Conservation (phyloP, 148 eudicot species). For the Polygonum aviculare region DNA sequence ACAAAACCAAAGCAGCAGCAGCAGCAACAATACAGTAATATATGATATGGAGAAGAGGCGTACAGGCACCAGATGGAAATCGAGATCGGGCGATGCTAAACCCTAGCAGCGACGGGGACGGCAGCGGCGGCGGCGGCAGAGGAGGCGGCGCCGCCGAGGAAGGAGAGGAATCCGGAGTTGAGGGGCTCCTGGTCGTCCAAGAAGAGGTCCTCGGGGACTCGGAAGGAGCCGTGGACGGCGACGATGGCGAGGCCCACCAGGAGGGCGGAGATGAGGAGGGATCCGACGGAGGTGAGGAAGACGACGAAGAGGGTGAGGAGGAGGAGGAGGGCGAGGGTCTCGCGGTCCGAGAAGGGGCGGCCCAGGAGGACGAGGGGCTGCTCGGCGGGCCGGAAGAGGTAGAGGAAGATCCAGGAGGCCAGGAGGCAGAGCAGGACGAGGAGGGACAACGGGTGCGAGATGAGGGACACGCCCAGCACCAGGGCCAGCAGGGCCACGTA, state of each 20-base stretch:
- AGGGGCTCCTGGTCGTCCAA: slow-evolving; percentile 31
- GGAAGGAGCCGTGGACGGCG: slow-evolving; percentile 43
- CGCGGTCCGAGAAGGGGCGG: slow-evolving; percentile 41
- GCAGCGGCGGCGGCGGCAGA: slow-evolving; percentile 4
- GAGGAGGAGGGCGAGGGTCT: slow-evolving; percentile 31
- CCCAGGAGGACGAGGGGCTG: slow-evolving; percentile 33
- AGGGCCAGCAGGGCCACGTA: slow-evolving; percentile 32
- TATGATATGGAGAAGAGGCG: background rate
- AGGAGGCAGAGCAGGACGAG: slow-evolving; percentile 30
- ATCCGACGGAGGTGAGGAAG: slow-evolving; percentile 55
- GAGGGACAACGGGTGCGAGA: slow-evolving; percentile 53
- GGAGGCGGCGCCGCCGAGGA: slow-evolving; percentile 10
- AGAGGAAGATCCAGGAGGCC: slow-evolving; percentile 54
- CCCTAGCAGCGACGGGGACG: background rate
- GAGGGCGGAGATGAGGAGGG: slow-evolving; percentile 32
- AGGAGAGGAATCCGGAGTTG: slow-evolving; percentile 32
- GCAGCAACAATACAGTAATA: background rate
- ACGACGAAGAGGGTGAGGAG: slow-evolving; percentile 27
- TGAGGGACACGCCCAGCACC: slow-evolving; percentile 40
- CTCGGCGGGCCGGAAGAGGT: slow-evolving; percentile 47
- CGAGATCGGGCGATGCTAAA: slow-evolving; percentile 2
- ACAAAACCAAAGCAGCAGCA: background rate
- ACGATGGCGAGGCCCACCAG: slow-evolving; percentile 30
- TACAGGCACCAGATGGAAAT: slow-evolving; percentile 1
- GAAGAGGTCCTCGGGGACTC: slow-evolving; percentile 56